Evolutionary conservation across 805 yeast species (phyloP), one percentile per base, ranked within the genome.

Genomic region (Clavispora santaluciae): DNA sequence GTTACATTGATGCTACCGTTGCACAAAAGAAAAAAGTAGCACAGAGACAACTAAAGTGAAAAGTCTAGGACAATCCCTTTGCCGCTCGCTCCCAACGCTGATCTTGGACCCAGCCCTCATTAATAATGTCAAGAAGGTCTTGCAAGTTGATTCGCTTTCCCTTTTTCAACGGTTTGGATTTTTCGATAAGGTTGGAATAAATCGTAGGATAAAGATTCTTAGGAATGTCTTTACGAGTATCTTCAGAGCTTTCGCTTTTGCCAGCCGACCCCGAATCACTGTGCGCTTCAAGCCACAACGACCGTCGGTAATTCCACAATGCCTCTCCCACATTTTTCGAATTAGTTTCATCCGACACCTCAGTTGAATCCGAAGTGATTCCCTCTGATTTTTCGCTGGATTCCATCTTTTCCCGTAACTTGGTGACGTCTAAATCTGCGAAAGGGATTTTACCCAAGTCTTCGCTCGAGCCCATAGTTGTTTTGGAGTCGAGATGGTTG

Each of bases 21-120:
- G n/a, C n/a, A n/a, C n/a, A n/a, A n/a, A n/a, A n/a, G n/a, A n/a
- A n/a, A n/a, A n/a, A n/a, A n/a, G n/a, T n/a, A n/a, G n/a, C n/a
- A n/a, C n/a, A n/a, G n/a, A n/a, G n/a, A n/a, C n/a, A n/a, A n/a
- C n/a, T n/a, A n/a, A n/a, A n/a, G n/a, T n/a, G n/a, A n/a, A n/a
- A n/a, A 15, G 3, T 6, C 33, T 45, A 63, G 5, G 70, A 56
- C 38, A 67, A 49, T 1, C 73, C 73, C 23, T 53, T 55, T 5
- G 72, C 71, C 4, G 75, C 75, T 26, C 72, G 63, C 43, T 76
- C 83, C 91, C 93, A 90, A 49, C 79, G 77, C 38, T 82, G 87
- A 17, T 79, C 79, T 44, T 79, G 81, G 12, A 75, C 72, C 98
- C 98, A 90, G 15, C 96, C 96, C 3, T 84, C 77, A 53, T 86